Conservation (phyloP, 2,329 filamentous ascomycete species). For the Fusarium buxicola region DNA sequence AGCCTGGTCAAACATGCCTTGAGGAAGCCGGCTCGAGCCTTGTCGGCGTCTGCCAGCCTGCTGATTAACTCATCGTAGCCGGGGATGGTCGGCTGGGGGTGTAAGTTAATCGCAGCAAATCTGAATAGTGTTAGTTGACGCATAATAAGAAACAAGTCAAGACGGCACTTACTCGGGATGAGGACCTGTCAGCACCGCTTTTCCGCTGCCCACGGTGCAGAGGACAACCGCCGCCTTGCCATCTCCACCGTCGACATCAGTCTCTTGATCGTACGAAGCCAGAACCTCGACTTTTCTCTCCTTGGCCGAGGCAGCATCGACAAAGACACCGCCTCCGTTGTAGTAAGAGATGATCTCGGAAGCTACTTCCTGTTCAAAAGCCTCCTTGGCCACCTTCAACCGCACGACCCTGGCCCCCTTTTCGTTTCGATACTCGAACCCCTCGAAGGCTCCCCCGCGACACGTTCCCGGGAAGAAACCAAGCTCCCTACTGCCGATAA, state of each 20-base stretch:
- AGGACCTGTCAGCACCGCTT: conserved; percentile 83
- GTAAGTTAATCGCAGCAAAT: conserved; percentile 84
- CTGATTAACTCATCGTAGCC: conserved; percentile 78
- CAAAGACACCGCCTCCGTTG: conserved; percentile 95
- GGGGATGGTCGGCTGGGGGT: conserved; percentile 72
- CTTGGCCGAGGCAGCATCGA: conserved; percentile 74
- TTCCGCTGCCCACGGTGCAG: conserved; percentile 84
- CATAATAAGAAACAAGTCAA: too few relatives aligned
- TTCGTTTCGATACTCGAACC: conserved; percentile 93
- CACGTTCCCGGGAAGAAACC: conserved; percentile 89
- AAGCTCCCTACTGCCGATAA: conserved; percentile 86
- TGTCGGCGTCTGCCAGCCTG: conserved; percentile 75
- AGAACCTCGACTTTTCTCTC: conserved; percentile 80
- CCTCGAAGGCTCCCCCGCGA: conserved; percentile 86
- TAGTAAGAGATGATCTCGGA: conserved; percentile 82
- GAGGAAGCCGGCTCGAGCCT: conserved; percentile 77
- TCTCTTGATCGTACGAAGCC: conserved; percentile 79
- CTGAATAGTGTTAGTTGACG: conserved; percentile 57
- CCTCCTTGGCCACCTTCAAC: conserved; percentile 71
- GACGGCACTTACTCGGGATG: conserved; percentile 80
- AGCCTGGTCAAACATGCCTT: conserved; percentile 84
- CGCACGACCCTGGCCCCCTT: conserved; percentile 79
- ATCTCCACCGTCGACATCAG: conserved; percentile 81
- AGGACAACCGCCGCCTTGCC: conserved; percentile 84
- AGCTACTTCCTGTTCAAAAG: conserved; percentile 67